Evolutionary conservation across 1,284 basidiomycete species (phyloP), one percentile per base, ranked within the genome.

Genomic region (Erythrobasidium hasegawianum): DNA sequence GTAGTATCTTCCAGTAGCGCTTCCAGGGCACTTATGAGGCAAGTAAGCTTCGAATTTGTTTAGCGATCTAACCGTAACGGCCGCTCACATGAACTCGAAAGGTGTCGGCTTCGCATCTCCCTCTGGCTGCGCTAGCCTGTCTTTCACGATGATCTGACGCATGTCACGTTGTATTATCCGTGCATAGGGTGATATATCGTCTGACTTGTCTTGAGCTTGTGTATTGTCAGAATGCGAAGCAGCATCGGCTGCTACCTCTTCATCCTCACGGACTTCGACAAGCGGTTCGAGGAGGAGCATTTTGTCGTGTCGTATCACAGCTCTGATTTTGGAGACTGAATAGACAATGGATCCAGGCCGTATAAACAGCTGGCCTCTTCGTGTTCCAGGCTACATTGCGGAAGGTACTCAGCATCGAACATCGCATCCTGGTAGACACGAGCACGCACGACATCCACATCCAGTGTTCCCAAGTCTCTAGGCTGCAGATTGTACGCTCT

Each of bases 81-180:
- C n/a, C n/a, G 24, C 62, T 65, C 40, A 65, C 62, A 65, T 38
- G 22, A 65, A 65, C 47, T 65, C 62, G 56, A 65, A 65, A 14
- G 62, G 62, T 39, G 33, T 58, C 2, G 20, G 11, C 20, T 58
- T n/a, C n/a, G n/a, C 62, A 8, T 18, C 55, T 9, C 45, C 56
- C 29, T 65, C 62, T 2, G 41, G 41, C 26, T 57, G 54, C 39
- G 62, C 43, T 2, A 57, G 62, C 20, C 49, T 27, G 18, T 47
- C 62, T 41, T 65, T 50, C 13, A 58, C 47, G 18, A 50, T 58
- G 40, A 60, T 66, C 41, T 55, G 55, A 27, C 54, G 57, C 68
- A 69, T 69, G 20, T 66, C 68, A 2, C 11, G 20, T 39, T 56
- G 57, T 7, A 65, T 10, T 7, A 13, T 26, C 22, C 58, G 20